Evolutionary conservation across 225 moss, liverwort and hornwort genomes (phyloP), one percentile per base, ranked within the genome.

Genomic region (Marchantia polymorpha): DNA sequence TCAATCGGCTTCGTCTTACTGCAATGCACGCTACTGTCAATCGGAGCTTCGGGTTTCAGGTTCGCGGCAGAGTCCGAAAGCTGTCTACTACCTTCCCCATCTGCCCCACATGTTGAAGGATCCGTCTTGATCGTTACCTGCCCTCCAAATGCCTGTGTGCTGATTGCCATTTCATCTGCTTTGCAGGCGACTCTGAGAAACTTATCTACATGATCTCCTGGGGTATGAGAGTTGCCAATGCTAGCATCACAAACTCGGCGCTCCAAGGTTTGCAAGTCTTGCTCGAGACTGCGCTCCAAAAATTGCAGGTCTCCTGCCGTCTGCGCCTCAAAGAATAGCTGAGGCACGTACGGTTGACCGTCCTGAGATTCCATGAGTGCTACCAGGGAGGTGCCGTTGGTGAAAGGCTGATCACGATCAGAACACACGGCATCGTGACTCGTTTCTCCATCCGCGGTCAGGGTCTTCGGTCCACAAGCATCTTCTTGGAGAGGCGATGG

Each of bases 131-230:
- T 76, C 79, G 72, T 51, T 85, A 46, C 79, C 72, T 72, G 75
- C 71, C 26, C 49, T 75, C 22, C 56, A 50, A 64, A 78, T 71
- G 71, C 29, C 39, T 59, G 56, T n/a, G 64, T 47, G 67, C 76
- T 52, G 52, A 49, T 69, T 69, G 61, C 53, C 27, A 64, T 26
- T 20, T 73, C 46, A 61, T 84, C 73, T 60, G 68, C n/a, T 75
- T 39, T 64, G 23, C 46, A 70, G 64, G 48, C 29, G 48, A 69
- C 70, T 69, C 70, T 75, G 7, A 64, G 22, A 29, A 63, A 75
- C 53, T 77, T 82, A 71, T 73, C 85, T 71, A 76, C 63, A 49
- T 76, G 22, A 53, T 75, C 65, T 75, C 63, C 58, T 25, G 82
- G 54, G 74, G 75, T 47, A 7, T 70, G 63, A 46, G 53, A n/a